Base-by-base conservation (phyloP, 129 eudicot species). In the Heracleum sosnowskyi region DNA sequence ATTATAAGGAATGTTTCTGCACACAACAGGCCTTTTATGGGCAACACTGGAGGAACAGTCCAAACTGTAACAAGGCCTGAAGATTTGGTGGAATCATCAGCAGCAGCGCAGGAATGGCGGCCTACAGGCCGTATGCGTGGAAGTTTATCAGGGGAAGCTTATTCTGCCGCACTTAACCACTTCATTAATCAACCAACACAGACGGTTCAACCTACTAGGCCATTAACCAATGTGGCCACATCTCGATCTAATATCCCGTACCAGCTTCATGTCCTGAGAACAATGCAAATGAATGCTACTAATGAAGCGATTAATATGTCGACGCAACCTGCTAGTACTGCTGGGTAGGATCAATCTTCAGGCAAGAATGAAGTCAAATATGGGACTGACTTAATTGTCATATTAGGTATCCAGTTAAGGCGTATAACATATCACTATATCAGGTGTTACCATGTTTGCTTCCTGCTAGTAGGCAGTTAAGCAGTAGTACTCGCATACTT, bases 121-220 rank as follows among this genome's bases (percentile, higher is more conserved):
- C 97, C 96, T 68, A 69, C 81, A 10, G 93, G 96, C 22, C 91
- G 97, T 6, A 92, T 92, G 97, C 81, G 97, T 77, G 97, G 97
- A 71, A 85, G 89, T 70, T 82, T 92, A 33, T 80, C 90, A 4
- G 96, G 97, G 33, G 78, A 73, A 69, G 90, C 92, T 28, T 89
- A 85, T 84, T 76, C 88, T 22, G 90, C 81, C 31, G 91, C 91
- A 55, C 66, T 85, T 44, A 85, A 81, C 82, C 96, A 85, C 77
- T 82, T 11, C 74, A 82, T 92, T 41, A 82, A 82, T 78, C 84
- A 62, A 31, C 89, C 90, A 12, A 81, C 46, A 75, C 88, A 82
- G 75, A 91, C 86, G 34, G 87, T 83, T 81, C 97, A 86, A 77
- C 74, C 41, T 76, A 86, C 92, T 37, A 79, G 92, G 74, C 88